Base-by-base conservation (phyloP, 192 early-diverging fungal species). In the Polychytrium aggregatum region DNA sequence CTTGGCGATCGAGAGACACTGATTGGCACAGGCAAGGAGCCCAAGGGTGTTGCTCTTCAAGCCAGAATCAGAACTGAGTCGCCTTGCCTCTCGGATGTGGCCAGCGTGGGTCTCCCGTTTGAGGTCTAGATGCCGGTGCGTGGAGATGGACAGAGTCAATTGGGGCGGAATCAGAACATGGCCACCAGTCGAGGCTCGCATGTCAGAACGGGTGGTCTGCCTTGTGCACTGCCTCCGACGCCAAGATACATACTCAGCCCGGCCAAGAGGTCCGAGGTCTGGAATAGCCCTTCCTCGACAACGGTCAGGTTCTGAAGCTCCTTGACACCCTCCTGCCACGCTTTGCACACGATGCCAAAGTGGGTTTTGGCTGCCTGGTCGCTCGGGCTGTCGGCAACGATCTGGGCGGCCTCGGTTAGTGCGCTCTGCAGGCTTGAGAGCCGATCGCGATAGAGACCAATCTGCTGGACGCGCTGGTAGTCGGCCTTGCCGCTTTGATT, bases 201-300 rank as follows among this genome's bases (percentile, higher is more conserved):
- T n/a, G n/a, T n/a, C n/a, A n/a, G n/a, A n/a, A n/a, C n/a, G n/a
- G n/a, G n/a, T n/a, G n/a, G n/a, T n/a, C n/a, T n/a, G n/a, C n/a
- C n/a, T n/a, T n/a, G n/a, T n/a, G n/a, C n/a, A n/a, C n/a, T n/a
- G n/a, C n/a, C n/a, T n/a, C n/a, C n/a, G n/a, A n/a, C n/a, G n/a
- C n/a, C n/a, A n/a, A n/a, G n/a, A n/a, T 24, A 59, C 48, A 30
- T 48, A 70, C 68, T 52, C 2, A 54, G 50, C n/a, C 64, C 64
- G n/a, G 44, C 13, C 21, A 71, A 34, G 3, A 71, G 30, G 13
- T 71, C 62, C 3, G 48, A 18, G 28, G 57, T 59, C 34, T 65
- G 44, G 45, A 63, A 71, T n/a, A 67, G 45, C 0, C 64, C 68
- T 29, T 66, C 64, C 31, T 62, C 56, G 17, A 46, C 45, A 21